Conservation (phyloP, 78 protist species). For the Planoprotostelium fungivorum region DNA sequence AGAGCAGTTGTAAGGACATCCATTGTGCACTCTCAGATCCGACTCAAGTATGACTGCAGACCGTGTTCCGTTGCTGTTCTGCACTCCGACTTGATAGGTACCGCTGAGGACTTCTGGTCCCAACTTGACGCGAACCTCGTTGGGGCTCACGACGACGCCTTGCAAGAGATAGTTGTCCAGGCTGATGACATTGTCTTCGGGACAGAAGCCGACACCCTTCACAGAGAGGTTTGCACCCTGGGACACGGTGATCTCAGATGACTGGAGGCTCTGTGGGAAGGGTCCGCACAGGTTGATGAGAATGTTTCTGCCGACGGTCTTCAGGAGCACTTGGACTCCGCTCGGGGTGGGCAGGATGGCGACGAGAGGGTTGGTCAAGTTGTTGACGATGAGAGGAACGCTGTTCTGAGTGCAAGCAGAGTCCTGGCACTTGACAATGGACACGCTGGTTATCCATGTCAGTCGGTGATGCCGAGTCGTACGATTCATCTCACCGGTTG, state of each 20-base stretch:
- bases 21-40: neutral
- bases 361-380: neutral
- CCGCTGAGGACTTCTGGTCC: neutral
- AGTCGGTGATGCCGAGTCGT: neutral
- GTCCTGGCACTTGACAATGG: neutral
- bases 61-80: neutral
- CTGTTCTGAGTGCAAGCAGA: neutral
- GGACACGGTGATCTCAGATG: neutral
- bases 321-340: neutral
- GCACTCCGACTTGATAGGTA: neutral
- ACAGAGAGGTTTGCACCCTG: neutral
- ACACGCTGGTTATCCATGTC: neutral
- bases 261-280: neutral
- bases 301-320: neutral
- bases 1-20: neutral
- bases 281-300: neutral
- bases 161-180: neutral
- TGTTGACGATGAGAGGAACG: neutral
- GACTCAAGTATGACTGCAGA: neutral
- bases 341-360: neutral
- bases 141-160: neutral
- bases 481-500: too few species aligned
- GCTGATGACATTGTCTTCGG: neutral
- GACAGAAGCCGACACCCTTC: neutral
- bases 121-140: neutral